Base-by-base conservation (phyloP, 116 monocot genomes). In the Thalassia testudinum region DNA sequence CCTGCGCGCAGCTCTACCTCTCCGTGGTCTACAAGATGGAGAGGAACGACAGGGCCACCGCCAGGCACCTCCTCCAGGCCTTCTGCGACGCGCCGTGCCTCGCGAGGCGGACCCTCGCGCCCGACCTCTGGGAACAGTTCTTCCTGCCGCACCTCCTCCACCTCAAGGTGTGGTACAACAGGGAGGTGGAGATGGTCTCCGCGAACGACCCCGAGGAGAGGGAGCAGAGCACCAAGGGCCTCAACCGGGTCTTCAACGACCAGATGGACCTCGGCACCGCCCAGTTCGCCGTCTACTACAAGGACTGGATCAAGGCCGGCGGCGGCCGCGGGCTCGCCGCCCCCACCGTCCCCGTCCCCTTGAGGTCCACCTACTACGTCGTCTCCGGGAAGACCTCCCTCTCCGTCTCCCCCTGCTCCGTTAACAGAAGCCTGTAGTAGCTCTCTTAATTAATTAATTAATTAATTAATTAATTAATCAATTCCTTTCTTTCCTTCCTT, bases 71-170 rank as follows among this genome's bases (percentile, higher is more conserved):
- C 10, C 63, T 91, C 28, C 75, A 91, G 60, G 72, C 78, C 50
- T 91, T 91, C 63, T 53, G 42, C 25, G 75, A 85, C 26, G 63
- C 81, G 21, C 91, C 91, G 0, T 71, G 43, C 50, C 64, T 91
- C 13, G 85, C 85, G 7, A 30, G 91, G 40, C 77, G 44, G 42
- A 73, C 43, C 52, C 63, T 91, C 16, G 66, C 85, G 0, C 81
- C 78, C 4, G 78, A 91, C 26, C 67, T 91, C 24, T 85, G 91
- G 91, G 78, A 85, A 40, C 75, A 71, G n/a, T 75, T 91, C 63
- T 78, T 91, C 56, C 73, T 85, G 21, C 91, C 91, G 10, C 91
- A 85, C 51, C 61, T 85, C 42, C 56, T 91, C 42, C 91, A 85
- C 34, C 73, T 91, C 40, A 72, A 81, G 44, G 63, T 81, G 1